Evolutionary conservation across 2,329 filamentous ascomycete genomes (phyloP).

Genomic region (Ophiostoma triangulosporum): DNA sequence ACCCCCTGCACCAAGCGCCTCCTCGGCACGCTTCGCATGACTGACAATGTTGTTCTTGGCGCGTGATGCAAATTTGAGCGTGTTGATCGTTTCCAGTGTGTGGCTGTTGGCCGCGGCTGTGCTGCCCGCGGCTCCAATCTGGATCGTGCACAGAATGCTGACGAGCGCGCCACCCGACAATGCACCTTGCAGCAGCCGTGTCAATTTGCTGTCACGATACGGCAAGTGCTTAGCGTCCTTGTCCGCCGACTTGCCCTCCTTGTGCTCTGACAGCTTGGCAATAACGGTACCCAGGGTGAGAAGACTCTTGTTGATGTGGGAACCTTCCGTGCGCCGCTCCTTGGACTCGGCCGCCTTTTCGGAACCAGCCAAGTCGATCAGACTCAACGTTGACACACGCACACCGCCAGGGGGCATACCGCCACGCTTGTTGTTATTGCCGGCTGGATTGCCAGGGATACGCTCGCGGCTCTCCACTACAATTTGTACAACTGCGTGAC

Average conservation of each 20-base stretch:
- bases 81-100: conserved; percentile 82
- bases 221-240: conserved; percentile 87
- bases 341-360: conserved; percentile 94
- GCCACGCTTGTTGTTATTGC: conserved; percentile 50
- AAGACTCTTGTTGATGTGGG: conserved; percentile 96
- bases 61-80: conserved; percentile 87
- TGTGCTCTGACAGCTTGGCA: conserved; percentile 75
- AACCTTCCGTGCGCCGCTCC: conserved; percentile 83
- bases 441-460: conserved; percentile 38
- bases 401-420: conserved; percentile 73
- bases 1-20: conserved; percentile 66
- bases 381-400: conserved; percentile 81
- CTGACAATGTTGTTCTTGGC: conserved; percentile 98
- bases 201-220: conserved; percentile 95
- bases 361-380: conserved; percentile 93
- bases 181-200: conserved; percentile 78
- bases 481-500: conserved; percentile 96
- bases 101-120: conserved; percentile 59
- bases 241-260: conserved; percentile 65
- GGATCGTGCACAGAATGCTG: conserved; percentile 93
- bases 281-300: conserved; percentile 93
- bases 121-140: conserved; percentile 66
- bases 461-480: conserved; percentile 94
- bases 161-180: conserved; percentile 88
- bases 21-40: conserved; percentile 88